Base-by-base conservation (phyloP, 108 stramenopile genomes). In the Cyclotella sp. region DNA sequence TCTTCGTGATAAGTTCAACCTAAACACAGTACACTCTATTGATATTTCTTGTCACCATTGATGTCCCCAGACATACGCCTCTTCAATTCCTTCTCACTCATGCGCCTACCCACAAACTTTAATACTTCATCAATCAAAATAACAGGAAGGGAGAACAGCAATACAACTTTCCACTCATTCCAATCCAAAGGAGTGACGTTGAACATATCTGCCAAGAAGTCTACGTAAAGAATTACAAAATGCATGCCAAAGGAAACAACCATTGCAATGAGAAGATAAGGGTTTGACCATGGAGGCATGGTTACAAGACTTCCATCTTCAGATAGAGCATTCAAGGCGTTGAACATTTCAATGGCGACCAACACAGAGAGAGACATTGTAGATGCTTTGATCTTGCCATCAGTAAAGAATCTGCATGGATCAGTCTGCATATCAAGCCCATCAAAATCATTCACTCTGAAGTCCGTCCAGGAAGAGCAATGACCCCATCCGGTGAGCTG, bases 271-370 rank as follows among this genome's bases (percentile, higher is more conserved):
- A 94, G 63, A 9, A 95, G 89, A 72, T 88, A 95, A 29, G 72
- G 79, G 78, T 95, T 95, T 13, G 81, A 63, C 93, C 93, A 94
- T 22, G 90, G 90, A 26, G 91, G 91, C 73, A 95, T 87, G 14
- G 84, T 70, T 21, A 94, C 28, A 49, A 95, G 80, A 55, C 85
- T 88, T 67, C 90, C 88, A 71, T 94, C 90, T 67, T 90, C 88
- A 1, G 88, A 89, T 9, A 94, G 86, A n/a, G 92, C 91, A 70
- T 85, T 89, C 46, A 90, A 58, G 26, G 91, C 91, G 21, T 92
- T 92, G 75, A 92, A 78, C 90, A 93, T 86, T 79, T 95, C 94
- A 78, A 95, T 91, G 18, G 91, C 84, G 30, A 95, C 94, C 57
- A 95, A 84, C 8, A 90, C 89, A 42, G 92, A 85, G 26, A 95